Evolutionary conservation across 1,284 basidiomycete genomes (phyloP), one percentile per base, ranked within the genome.

Genomic region (Grifola frondosa): DNA sequence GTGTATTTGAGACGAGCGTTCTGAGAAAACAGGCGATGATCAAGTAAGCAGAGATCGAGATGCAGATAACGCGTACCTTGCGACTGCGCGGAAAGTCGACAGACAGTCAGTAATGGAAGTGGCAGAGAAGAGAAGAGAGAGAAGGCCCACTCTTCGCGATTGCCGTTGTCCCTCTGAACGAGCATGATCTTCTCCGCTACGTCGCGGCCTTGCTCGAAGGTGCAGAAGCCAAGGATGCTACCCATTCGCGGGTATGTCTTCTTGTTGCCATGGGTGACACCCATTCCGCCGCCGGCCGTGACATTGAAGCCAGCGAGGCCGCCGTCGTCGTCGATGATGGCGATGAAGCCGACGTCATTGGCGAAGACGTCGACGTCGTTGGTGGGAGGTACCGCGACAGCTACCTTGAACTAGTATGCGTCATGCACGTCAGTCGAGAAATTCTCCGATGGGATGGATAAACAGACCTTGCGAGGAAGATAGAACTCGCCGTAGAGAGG

Each of bases 211-310:
- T 99, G 87, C 50, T 96, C 92, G 12, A 84, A 74, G 1, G 86
- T 90, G 58, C 93, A 92, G 74, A 97, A 99, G 42, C 96, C 97
- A 53, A 99, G 81, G 21, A 97, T 73, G 58, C 86, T 85, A 37
- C 83, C 94, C 30, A 88, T 69, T 49, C 97, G 85, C 33, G 97
- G 97, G 67, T 99, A 99, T 0, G 96, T 99, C 75, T 96, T 95
- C 77, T 98, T 99, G 78, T 93, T 97, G 40, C 91, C 93, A 64
- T 99, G 95, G 1, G 96, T 98, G 34, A 99, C 96, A 68, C 96
- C 96, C 96, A 99, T 99, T 46, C 96, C 97, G 61, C 96, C 96
- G 57, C 96, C 93, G 33, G 89, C 75, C 25, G 86, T 73, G 49
- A 97, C 91, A 59, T 97, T 95, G 77, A 96, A 97, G 30, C 94